phyloP scores from a whole-genome alignment of 148 eudicot species.

The Hydrangea macrophylla region DNA sequence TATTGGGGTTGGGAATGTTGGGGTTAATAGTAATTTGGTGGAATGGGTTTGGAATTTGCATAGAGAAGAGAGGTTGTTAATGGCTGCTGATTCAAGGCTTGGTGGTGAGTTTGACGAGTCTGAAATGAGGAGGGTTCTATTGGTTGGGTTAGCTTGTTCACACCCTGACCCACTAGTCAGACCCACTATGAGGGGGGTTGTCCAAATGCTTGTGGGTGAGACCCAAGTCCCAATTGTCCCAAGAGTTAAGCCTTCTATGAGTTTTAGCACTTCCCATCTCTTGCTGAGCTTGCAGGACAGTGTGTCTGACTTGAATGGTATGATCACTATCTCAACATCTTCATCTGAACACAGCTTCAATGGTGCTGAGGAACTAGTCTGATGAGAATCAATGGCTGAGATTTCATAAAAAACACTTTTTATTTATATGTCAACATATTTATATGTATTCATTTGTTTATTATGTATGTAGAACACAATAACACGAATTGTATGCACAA shows the following conservation, averaged over 20 bases:
- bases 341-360: constrained; percentile 46
- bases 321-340: constrained; percentile 59
- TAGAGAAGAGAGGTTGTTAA: constrained; percentile 48
- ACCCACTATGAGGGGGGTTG: constrained; percentile 62
- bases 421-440: neutral
- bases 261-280: constrained; percentile 63
- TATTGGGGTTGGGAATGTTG: constrained; percentile 8
- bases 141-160: constrained; percentile 71
- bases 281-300: constrained; percentile 70
- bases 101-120: constrained; percentile 50
- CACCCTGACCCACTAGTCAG: constrained; percentile 62
- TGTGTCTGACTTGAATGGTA: constrained; percentile 71
- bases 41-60: constrained; percentile 84
- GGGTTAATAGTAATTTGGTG: constrained; percentile 47
- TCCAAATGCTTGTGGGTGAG: constrained; percentile 75
- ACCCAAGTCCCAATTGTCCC: constrained; percentile 69
- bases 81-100: constrained; percentile 47
- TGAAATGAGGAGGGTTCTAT: constrained; percentile 61
- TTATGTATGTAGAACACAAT: neutral
- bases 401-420: neutral
- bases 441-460: constrained; percentile 7
- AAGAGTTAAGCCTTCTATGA: constrained; percentile 51
- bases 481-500: neutral
- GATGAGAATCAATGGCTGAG: neutral
- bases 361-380: constrained; percentile 18